phyloP scores from a whole-genome alignment of 1,284 basidiomycete genomes.

The Rhodotorula sp. region DNA sequence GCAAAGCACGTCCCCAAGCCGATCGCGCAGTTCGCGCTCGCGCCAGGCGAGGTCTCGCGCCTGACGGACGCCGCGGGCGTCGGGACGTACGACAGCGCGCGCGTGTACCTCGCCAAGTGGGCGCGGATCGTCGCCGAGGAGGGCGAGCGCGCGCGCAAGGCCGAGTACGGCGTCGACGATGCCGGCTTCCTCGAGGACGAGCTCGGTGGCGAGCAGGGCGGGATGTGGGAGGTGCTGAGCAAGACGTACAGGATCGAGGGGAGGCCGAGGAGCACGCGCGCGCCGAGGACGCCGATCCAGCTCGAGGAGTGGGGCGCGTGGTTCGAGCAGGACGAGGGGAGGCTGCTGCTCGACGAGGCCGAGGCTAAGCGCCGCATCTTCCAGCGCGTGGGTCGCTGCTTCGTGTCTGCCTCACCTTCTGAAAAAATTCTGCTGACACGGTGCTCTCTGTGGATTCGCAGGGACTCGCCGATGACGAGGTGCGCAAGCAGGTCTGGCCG shows the following conservation, averaged over 20 bases:
- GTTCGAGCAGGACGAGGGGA: slow-evolving; percentile 66
- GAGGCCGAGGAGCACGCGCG: slow-evolving; percentile 46
- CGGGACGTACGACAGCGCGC: slow-evolving; percentile 80
- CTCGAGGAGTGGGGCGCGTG: slow-evolving; percentile 68
- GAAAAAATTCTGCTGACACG: not conserved
- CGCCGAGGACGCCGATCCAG: slow-evolving; percentile 62
- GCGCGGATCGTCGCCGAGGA: slow-evolving; percentile 94
- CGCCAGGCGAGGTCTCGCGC: slow-evolving; percentile 36
- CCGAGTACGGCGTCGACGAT: slow-evolving; percentile 58
- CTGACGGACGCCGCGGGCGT: slow-evolving; percentile 72
- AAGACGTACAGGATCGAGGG: slow-evolving; percentile 42
- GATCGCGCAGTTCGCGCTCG: slow-evolving; percentile 73
- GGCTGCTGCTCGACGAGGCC: slow-evolving; percentile 64
- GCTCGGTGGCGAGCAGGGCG: slow-evolving; percentile 65
- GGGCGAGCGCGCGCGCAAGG: slow-evolving; percentile 76
- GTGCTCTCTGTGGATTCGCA: slow-evolving; percentile 9
- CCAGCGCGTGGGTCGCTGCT: slow-evolving; percentile 55
- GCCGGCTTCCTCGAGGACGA: slow-evolving; percentile 57
- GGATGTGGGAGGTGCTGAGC: slow-evolving; percentile 79
- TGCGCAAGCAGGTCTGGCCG: slow-evolving; percentile 80
- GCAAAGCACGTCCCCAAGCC: slow-evolving; percentile 91
- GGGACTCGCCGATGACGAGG: slow-evolving; percentile 61
- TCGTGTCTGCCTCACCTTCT: not conserved
- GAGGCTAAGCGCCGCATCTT: slow-evolving; percentile 76
- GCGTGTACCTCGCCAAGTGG: slow-evolving; percentile 96